phyloP scores from a whole-genome alignment of 2,329 filamentous ascomycete genomes.

The Botrytis paeoniae region DNA sequence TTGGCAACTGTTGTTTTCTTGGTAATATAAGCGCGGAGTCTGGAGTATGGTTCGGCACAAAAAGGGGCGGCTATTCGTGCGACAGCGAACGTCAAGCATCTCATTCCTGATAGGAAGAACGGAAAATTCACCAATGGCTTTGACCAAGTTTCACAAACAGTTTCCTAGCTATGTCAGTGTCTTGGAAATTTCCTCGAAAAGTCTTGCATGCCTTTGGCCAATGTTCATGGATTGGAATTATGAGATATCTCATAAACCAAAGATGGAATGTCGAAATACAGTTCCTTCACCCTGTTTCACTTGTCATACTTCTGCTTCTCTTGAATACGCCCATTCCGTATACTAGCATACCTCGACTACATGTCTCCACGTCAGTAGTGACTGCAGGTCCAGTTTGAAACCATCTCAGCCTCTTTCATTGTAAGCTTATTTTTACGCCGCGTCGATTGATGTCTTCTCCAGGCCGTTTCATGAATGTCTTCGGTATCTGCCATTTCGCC shows the following conservation, averaged over 20 bases:
- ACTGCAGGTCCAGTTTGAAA: no score
- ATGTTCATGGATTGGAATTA: not conserved
- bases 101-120: not conserved
- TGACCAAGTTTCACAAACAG: not conserved
- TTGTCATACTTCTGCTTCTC: no score
- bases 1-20: not conserved
- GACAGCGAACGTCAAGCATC: not conserved
- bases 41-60: conserved; percentile 1
- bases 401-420: not conserved
- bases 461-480: not conserved
- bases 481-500: not conserved
- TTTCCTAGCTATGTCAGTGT: not conserved
- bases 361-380: no score
- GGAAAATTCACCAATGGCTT: not conserved
- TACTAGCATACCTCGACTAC: no score
- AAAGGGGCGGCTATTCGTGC: not conserved
- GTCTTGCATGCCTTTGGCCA: not conserved
- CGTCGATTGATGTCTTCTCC: not conserved
- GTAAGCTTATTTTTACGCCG: not conserved
- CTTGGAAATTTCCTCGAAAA: not conserved
- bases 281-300: no score
- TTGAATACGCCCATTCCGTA: no score
- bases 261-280: no score
- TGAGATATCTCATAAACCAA: no score
- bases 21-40: not conserved